Evolutionary conservation across 2,329 filamentous ascomycete species (phyloP).

Genomic region (Colletotrichum noveboracense): DNA sequence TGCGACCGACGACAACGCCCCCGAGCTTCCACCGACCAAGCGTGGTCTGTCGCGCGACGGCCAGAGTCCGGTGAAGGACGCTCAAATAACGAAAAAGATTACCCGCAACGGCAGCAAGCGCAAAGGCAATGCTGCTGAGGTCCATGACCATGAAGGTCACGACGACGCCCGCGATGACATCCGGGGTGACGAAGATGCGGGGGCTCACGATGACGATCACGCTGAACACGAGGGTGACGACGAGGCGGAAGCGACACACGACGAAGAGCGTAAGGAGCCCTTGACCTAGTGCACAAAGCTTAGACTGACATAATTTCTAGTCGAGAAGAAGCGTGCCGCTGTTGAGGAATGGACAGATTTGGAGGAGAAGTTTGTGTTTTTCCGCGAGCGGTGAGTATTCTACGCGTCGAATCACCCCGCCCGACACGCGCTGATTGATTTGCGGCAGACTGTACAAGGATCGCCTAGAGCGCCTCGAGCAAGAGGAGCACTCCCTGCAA

Average conservation of each 20-base stretch:
- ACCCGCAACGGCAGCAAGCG: slow-evolving; percentile 46
- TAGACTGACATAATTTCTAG: slow-evolving; percentile 45
- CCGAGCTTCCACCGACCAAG: slow-evolving; percentile 42
- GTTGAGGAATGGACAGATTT: slow-evolving; percentile 81
- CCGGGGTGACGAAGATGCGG: slow-evolving; percentile 44
- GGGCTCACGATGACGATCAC: slow-evolving; percentile 60
- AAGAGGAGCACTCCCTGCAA: slow-evolving; percentile 67
- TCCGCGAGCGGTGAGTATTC: slow-evolving; percentile 73
- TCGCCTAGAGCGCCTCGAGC: slow-evolving; percentile 80
- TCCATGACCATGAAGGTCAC: slow-evolving; percentile 27
- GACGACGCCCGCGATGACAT: slow-evolving; percentile 31
- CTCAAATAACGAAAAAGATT: slow-evolving; percentile 42
- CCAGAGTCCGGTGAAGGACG: slow-evolving; percentile 23
- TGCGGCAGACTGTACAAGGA: slow-evolving; percentile 80
- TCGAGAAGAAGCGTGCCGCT: slow-evolving; percentile 78
- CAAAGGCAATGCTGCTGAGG: slow-evolving; percentile 32
- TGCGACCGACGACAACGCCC: slow-evolving; percentile 51
- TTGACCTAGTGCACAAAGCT: neutral
- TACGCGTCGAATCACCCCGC: neutral
- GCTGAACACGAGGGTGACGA: slow-evolving; percentile 63
- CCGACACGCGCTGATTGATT: slow-evolving; percentile 17
- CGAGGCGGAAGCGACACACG: slow-evolving; percentile 64
- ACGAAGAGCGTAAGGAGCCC: slow-evolving; percentile 65
- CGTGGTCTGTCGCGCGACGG: slow-evolving; percentile 35
- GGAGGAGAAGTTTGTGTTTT: slow-evolving; percentile 86